These are phyloP conservation scores for Pichia sp. DNA, from an alignment of 1,139 yeast species.

Conservation along the genomic window DNA sequence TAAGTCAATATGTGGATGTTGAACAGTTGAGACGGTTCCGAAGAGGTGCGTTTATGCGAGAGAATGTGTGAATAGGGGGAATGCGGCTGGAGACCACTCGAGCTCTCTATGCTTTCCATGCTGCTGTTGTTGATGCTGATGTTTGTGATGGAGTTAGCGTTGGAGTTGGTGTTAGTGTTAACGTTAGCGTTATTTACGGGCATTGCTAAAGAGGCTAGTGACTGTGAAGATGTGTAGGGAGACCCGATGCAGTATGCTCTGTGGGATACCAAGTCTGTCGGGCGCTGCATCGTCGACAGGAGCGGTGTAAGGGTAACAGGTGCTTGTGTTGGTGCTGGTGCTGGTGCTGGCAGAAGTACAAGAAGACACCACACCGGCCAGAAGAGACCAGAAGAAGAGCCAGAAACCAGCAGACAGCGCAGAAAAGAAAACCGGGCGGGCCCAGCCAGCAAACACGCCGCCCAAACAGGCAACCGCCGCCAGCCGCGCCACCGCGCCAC, in stretches of 20 bases:
- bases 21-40: constrained; percentile 4
- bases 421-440: too few relatives aligned
- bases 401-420: too few relatives aligned
- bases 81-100: too few relatives aligned
- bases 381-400: too few relatives aligned
- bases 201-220: background rate
- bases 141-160: background rate
- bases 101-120: too few relatives aligned
- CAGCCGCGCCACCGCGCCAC: too few relatives aligned
- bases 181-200: background rate
- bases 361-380: too few relatives aligned
- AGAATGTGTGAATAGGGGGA: too few relatives aligned
- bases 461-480: too few relatives aligned
- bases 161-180: background rate
- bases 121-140: background rate
- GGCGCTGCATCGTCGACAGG: background rate
- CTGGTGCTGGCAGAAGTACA: too few relatives aligned
- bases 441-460: too few relatives aligned
- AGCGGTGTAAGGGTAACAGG: background rate
- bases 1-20: constrained; percentile 3
- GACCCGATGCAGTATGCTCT: background rate
- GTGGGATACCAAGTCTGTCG: background rate
- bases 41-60: too few relatives aligned
- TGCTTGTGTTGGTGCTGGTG: background rate
- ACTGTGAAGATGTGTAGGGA: background rate